Evolutionary conservation across 768 basidiomycete species (phyloP), one percentile per base, ranked within the genome.

Genomic region (Boletus edulis): DNA sequence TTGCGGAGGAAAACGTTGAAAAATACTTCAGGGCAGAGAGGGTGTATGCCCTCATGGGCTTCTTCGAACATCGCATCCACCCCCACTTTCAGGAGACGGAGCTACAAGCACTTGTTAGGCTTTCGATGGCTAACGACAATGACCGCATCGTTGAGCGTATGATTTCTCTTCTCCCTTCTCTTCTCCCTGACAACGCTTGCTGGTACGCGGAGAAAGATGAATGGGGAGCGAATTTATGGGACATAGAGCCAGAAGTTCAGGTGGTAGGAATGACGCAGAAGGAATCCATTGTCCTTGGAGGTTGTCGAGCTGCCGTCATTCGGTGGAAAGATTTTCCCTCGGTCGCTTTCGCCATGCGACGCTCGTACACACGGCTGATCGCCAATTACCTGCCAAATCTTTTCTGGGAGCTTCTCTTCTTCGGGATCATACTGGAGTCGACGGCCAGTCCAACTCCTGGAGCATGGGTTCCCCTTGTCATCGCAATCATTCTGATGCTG

Each of bases 1-100:
- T 54, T 11, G 35, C 14, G 29, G 15, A 7, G 5, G 40, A 20
- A 27, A 39, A n/a, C 3, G n/a, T 39, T 31, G 1, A 29, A 27
- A 27, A 24, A 7, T 9, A 22, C 49, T 60, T 55, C 45, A 45
- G 39, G 40, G 57, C 61, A 39, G 67, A 66, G 24, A 67, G 53
- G 24, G 65, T 69, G 37, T 67, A 65, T 8, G 56, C 65, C 11
- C 57, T 70, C 0, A 66, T 65, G 68, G 59, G 60, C 3, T 66
- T 70, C 42, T 67, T 70, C 20, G 54, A 59, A 32, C 65, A 66
- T 44, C 68, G 55, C 1, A 67, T 68, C 31, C 27, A 43, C 12
- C 67, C 61, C 13, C 39, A 64, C 18, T 15, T 35, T 15, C 14
- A 43, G 35, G 64, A 65, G 31, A 66, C 54, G 17, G 52, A 60